Evolutionary conservation across 164 flowering plant genomes (phyloP), one percentile per base, ranked within the genome.

Genomic region (Piper longum): DNA sequence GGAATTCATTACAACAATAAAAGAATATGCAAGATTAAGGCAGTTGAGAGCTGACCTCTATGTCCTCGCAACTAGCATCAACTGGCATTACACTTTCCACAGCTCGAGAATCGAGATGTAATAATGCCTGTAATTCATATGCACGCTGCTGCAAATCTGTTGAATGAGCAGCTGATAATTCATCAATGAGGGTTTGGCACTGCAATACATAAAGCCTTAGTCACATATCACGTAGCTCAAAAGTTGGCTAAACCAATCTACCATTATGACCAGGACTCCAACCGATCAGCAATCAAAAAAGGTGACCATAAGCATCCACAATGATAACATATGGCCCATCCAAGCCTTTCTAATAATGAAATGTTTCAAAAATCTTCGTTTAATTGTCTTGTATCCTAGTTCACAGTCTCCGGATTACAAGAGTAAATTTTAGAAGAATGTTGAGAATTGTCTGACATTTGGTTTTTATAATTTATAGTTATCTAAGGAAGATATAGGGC

Each of bases 91-190:
- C 76, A 66, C 69, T 72, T 67, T 75, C 87, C 71, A 87, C 80
- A 62, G 88, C 80, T 63, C 62, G 77, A 68, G 82, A 74, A 82
- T 90, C 91, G 63, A 90, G 75, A 56, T 81, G 78, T 66, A 82
- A 56, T 51, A 88, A 67, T 56, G 95, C 85, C 74, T 90, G 95
- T 67, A 93, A 78, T 76, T 93, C 99, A 81, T 93, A 93, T 12
- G 95, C 99, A 73, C 99, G 96, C 78, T 93, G 99, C 74, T 93
- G 99, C 72, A 93, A 74, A 72, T 93, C 99, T 56, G 99, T 88
- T 66, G 99, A 93, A 77, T 90, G 85, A 19, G 99, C 90, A 64
- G 96, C 95, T 44, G 82, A 81, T 66, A 88, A 66, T 62, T 90
- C 97, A 77, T 93, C 97, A 69, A 88, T 79, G 75, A 93, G 74